Evolutionary conservation across 2,329 filamentous ascomycete species (phyloP), one percentile per base, ranked within the genome.

Genomic region (Scolecobasidium constrictum): DNA sequence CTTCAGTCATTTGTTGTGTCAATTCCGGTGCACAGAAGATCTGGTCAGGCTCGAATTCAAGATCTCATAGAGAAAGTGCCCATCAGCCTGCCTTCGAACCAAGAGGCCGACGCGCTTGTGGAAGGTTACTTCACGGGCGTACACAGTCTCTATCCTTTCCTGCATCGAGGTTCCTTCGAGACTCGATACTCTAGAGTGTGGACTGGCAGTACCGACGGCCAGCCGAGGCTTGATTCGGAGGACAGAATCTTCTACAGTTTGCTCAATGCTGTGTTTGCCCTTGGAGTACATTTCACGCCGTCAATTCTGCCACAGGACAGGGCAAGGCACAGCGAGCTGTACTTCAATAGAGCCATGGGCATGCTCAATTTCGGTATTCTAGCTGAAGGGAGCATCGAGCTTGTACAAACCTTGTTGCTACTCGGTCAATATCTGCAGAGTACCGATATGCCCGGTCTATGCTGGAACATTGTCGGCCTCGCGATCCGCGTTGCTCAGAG

Each of bases 391-490:
- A 39, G 17, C 18, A 21, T 39, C 17, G 37, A 39, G 22, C 16
- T 39, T 19, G 37, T 39, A 26, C 37, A 39, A 39, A 22, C 12
- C 9, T 22, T 39, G 21, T 16, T 39, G 19, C 37, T 39, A 6
- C 7, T 19, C 18, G 20, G 11, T 13, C 37, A 39, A 16, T 39
- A 39, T 22, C 20, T 39, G 6, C 37, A 39, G 37, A 39, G 37
- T 16, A 39, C 37, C 6, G 11, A 39, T 11, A 22, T 22, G 37
- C 21, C 11, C 11, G 37, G 20, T 9, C 6, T 39, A 18, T 39
- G 37, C 37, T 39, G 37, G 37, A 39, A 39, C 16, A 6, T 39
- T 11, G 37, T 26, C 21, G 37, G 37, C 6, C 37, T 39, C 18
- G 37, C 37, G 11, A 16, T 39, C 16, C 17, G 37, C 6, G 37